Conservation (phyloP, 1,284 basidiomycete genomes). For the Cutaneotrichosporon spelunceum region DNA sequence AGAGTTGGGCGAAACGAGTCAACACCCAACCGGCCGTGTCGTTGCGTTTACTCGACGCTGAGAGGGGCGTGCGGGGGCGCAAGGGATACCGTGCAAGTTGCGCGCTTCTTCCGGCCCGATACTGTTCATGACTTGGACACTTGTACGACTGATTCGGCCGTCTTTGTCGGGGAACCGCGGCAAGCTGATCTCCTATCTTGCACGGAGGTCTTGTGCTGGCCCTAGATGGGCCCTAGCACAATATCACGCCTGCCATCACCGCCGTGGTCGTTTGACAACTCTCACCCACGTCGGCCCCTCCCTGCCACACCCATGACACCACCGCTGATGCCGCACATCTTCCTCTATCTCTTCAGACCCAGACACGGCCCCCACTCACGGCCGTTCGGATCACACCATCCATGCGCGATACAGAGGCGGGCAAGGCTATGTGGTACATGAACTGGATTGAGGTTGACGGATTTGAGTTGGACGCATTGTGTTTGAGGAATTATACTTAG, state of each 20-base stretch:
- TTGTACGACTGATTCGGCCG: too few species aligned
- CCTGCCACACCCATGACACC: too few species aligned
- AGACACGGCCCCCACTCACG: not conserved
- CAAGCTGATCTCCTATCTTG: too few species aligned
- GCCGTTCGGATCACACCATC: conserved; percentile 8
- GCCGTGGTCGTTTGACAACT: too few species aligned
- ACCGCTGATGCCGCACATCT: not conserved
- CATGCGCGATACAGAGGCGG: conserved; percentile 17
- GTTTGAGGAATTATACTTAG: conserved; percentile 16
- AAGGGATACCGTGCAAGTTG: not conserved
- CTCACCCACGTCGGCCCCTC: too few species aligned
- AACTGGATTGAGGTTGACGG: conserved; percentile 8
- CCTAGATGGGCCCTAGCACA: not conserved
- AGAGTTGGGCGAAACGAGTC: not conserved
- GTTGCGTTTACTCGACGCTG: not conserved
- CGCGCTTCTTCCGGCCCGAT: not conserved
- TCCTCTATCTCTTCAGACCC: too few species aligned
- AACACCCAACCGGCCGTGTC: too few species aligned
- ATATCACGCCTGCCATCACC: too few species aligned
- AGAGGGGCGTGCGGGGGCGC: not conserved
- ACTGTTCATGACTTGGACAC: not conserved
- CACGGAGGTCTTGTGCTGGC: too few species aligned
- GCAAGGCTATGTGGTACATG: conserved; percentile 16
- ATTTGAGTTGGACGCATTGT: conserved; percentile 1
- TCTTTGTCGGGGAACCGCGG: too few species aligned